A percentile compares a stretch with the other conserved stretches of the same genome.
These are phyloP conservation scores for Ustilago cynodontis DNA, from an alignment of 1,284 basidiomycete genomes.

Conservation along the genomic window DNA sequence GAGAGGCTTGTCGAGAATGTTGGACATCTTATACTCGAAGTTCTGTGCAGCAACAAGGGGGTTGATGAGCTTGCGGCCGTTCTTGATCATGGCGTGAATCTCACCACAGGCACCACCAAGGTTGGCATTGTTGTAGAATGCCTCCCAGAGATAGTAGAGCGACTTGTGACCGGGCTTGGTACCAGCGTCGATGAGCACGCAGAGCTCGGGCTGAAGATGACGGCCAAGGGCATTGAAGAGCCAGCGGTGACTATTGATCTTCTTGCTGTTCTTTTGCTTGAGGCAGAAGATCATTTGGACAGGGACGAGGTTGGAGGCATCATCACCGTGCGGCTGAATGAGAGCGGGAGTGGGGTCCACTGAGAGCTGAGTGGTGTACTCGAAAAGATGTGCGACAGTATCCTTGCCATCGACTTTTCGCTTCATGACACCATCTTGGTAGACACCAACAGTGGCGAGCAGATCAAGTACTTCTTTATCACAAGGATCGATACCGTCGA, in stretches of 20 bases:
- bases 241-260: slow-evolving; percentile 79
- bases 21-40: slow-evolving; percentile 97
- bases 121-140: slow-evolving; percentile 68
- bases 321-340: slow-evolving; percentile 87
- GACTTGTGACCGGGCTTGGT: slow-evolving; percentile 68
- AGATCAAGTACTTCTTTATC: slow-evolving; percentile 77
- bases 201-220: slow-evolving; percentile 72
- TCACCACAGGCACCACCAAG: slow-evolving; percentile 69
- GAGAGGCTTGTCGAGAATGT: slow-evolving; percentile 81
- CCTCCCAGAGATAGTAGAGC: slow-evolving; percentile 69
- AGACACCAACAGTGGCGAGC: slow-evolving; percentile 72
- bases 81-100: slow-evolving; percentile 69
- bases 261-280: slow-evolving; percentile 93
- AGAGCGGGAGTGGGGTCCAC: slow-evolving; percentile 89
- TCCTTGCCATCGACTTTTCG: slow-evolving; percentile 89
- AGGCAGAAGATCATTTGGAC: slow-evolving; percentile 95
- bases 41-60: slow-evolving; percentile 81
- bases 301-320: slow-evolving; percentile 84
- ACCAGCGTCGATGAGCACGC: slow-evolving; percentile 68
- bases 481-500: slow-evolving; percentile 94
- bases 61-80: slow-evolving; percentile 68
- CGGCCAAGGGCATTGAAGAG: slow-evolving; percentile 95
- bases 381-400: slow-evolving; percentile 85
- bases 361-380: slow-evolving; percentile 75
- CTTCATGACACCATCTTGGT: slow-evolving; percentile 87